A percentile compares a stretch with the other conserved stretches of the same genome.
These are phyloP conservation scores for Cryphonectria nitschkei DNA, from an alignment of 2,329 filamentous ascomycete genomes.

Conservation along the genomic window DNA sequence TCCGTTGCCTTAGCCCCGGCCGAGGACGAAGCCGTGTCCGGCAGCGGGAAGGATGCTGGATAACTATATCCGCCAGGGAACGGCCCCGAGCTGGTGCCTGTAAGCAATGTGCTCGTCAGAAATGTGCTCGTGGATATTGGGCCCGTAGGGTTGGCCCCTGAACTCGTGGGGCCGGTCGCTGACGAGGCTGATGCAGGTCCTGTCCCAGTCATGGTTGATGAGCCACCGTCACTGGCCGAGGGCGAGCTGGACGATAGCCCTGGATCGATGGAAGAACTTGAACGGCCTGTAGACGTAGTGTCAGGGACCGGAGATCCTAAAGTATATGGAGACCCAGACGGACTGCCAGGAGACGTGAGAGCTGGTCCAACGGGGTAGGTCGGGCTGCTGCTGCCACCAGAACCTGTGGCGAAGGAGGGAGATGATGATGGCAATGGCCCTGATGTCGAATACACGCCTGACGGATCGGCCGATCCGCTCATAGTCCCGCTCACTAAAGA, in stretches of 20 bases:
- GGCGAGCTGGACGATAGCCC: not conserved
- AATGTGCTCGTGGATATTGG: conserved; percentile 14
- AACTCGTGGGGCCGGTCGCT: conserved; percentile 10
- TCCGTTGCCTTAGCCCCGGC: conserved; percentile 15
- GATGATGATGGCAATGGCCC: not conserved
- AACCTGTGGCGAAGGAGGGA: not conserved
- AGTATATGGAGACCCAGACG: not conserved
- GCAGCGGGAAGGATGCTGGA: conserved; percentile 18
- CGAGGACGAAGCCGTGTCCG: conserved; percentile 13
- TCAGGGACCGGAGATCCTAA: not conserved
- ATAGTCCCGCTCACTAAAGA: not conserved
- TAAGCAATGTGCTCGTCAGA: conserved; percentile 2
- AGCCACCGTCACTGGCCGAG: not conserved
- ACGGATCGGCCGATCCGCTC: conserved; percentile 6
- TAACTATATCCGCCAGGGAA: conserved; percentile 23
- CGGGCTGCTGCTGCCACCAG: not conserved
- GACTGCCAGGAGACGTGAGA: not conserved
- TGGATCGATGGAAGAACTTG: not conserved
- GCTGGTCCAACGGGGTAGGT: not conserved
- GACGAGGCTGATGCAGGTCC: conserved; percentile 2
- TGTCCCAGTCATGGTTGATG: not conserved
- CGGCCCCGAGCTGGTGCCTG: not conserved
- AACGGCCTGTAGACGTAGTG: not conserved
- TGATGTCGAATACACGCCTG: conserved; percentile 1
- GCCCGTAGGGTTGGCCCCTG: conserved; percentile 1